Base-by-base conservation (phyloP, 352 stramenopile genomes). In the Globisporangium takayamanum region DNA sequence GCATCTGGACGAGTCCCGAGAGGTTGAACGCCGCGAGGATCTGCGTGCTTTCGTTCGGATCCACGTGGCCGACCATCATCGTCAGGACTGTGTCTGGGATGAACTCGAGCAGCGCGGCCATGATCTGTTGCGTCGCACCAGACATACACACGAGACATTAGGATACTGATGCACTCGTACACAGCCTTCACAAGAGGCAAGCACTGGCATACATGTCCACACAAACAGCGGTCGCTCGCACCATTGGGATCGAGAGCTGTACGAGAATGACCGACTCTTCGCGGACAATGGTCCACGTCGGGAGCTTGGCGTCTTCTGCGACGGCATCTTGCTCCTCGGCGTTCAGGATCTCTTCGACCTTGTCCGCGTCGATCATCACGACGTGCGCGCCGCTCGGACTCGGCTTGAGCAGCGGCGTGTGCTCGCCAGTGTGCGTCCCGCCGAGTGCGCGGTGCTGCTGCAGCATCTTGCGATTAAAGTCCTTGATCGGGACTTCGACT, bases 21-120 rank as follows among this genome's bases (percentile, higher is more conserved):
- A 58, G 57, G 56, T 52, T 59, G 45, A 73, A 51, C 33, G 58
- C 66, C 3, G 70, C 63, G 25, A 82, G 63, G 44, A 76, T 66
- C 18, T 71, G 60, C 55, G 72, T 82, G 65, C 74, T 82, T 49
- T 60, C 44, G 2, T 28, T 16, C 12, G 53, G 56, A 50, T 47
- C 75, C 60, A 67, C 53, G 55, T 66, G 69, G 3, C 69, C 66
- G 5, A 66, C 58, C 66, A 76, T 74, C 56, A 83, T 78, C n/a
- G 28, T 59, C 7, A 77, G 62, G n/a, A 78, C 48, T 8, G 66
- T 70, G 45, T 70, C 64, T 1, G 72, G 69, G 16, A 77, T 22
- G 20, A 76, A 62, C 25, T 84, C 74, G 26, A 84, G 53, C 42
- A 76, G n/a, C 11, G 55, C 68, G 2, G 68, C 67, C 7, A 64